These are phyloP conservation scores for Aspergillus hortae DNA, from an alignment of 2,329 filamentous ascomycete species.

Conservation along the genomic window DNA sequence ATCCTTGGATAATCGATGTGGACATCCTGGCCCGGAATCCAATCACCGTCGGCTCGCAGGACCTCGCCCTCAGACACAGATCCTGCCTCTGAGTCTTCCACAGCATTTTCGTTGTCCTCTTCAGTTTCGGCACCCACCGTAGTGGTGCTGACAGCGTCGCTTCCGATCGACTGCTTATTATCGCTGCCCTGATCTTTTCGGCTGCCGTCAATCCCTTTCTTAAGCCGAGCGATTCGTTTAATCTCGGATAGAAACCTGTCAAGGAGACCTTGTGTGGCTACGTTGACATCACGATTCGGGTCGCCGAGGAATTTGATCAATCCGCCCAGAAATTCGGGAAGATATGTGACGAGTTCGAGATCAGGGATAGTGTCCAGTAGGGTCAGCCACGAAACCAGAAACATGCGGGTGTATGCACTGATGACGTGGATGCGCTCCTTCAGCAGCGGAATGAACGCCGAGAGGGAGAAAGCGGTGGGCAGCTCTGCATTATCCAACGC, in stretches of 20 bases:
- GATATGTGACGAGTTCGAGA: conserved; percentile 84
- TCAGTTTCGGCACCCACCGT: conserved; percentile 34
- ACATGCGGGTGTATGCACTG: conserved; percentile 91
- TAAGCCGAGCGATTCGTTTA: conserved; percentile 86
- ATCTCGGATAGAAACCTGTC: conserved; percentile 92
- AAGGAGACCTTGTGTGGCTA: conserved; percentile 80
- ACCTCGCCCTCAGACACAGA: conserved; percentile 51
- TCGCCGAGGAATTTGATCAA: conserved; percentile 90
- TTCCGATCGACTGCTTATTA: conserved; percentile 65
- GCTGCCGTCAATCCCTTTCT: conserved; percentile 87
- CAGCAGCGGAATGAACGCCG: conserved; percentile 85
- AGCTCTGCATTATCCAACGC: conserved; percentile 44
- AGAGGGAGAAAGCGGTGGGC: conserved; percentile 87
- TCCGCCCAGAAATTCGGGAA: conserved; percentile 87
- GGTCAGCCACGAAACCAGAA: conserved; percentile 94
- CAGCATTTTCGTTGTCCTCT: conserved; percentile 54
- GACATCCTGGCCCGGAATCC: conserved; percentile 95
- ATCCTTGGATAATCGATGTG: conserved; percentile 91
- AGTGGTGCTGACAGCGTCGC: conserved; percentile 62
- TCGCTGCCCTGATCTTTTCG: conserved; percentile 66
- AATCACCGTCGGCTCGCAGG: conserved; percentile 76
- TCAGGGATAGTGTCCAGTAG: conserved; percentile 95
- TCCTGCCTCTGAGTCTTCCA: conserved; percentile 45
- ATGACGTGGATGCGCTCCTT: conserved; percentile 92
- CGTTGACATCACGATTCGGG: conserved; percentile 88